These are phyloP conservation scores for Ascoidea rubescens DNA, from an alignment of 805 yeast species.

Conservation along the genomic window DNA sequence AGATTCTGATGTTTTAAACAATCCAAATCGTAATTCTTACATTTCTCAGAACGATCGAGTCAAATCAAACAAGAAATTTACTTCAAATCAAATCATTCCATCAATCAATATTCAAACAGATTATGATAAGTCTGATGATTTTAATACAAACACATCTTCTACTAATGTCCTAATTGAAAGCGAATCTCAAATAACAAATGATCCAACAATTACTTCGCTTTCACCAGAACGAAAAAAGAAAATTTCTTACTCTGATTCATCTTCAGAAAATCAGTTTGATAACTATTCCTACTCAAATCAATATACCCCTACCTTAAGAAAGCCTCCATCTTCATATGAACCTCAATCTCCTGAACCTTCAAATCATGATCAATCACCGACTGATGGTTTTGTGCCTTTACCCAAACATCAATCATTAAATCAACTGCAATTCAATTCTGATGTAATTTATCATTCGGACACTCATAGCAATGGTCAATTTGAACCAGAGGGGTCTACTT, in stretches of 20 bases:
- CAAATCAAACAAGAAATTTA: too few relatives aligned
- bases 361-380: not conserved
- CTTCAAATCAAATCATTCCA: slow-evolving; percentile 1
- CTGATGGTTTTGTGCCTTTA: too few relatives aligned
- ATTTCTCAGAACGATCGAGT: too few relatives aligned
- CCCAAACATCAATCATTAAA: too few relatives aligned
- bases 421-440: too few relatives aligned
- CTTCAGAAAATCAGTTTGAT: not conserved
- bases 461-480: too few relatives aligned
- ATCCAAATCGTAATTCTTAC: too few relatives aligned
- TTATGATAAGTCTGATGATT: slow-evolving; percentile 4
- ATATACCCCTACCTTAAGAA: too few relatives aligned
- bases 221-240: not conserved
- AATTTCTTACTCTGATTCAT: not conserved
- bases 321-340: slow-evolving; percentile 6
- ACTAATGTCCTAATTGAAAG: not conserved
- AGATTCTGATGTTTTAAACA: not conserved
- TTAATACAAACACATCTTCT: not conserved
- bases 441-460: too few relatives aligned
- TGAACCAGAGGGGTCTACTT: too few relatives aligned
- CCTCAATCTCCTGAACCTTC: not conserved
- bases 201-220: not conserved
- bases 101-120: slow-evolving; percentile 3
- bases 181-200: not conserved
- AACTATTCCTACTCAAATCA: too few relatives aligned